These are phyloP conservation scores for Rhizopus delemar DNA, from an alignment of 371 early-diverging fungal genomes.

Conservation along the genomic window DNA sequence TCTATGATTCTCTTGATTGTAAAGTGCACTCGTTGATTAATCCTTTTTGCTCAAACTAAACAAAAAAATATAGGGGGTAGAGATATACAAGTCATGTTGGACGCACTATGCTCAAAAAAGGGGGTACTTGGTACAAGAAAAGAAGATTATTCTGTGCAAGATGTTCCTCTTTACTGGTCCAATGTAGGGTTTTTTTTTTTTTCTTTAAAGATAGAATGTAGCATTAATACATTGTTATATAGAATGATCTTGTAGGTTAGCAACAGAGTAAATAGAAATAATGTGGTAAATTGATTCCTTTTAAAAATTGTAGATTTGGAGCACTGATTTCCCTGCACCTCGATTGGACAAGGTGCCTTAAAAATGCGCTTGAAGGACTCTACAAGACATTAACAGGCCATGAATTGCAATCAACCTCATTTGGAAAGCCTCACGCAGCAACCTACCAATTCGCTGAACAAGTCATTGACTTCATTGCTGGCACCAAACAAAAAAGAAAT, in stretches of 20 bases:
- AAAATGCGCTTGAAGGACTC: constrained; percentile 64
- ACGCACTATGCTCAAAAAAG: constrained; percentile 67
- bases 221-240: background rate
- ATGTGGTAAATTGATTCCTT: background rate
- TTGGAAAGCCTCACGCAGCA: constrained; percentile 79
- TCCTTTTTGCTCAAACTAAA: too few species aligned
- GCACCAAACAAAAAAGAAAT: constrained; percentile 21
- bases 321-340: constrained; percentile 78
- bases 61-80: constrained; percentile 61
- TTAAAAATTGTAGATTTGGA: constrained; percentile 63
- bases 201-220: background rate
- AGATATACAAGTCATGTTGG: constrained; percentile 80
- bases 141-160: constrained; percentile 43
- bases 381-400: constrained; percentile 41
- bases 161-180: constrained; percentile 78
- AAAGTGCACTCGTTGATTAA: constrained; percentile 6
- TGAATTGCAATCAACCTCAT: constrained; percentile 66
- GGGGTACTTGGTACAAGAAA: constrained; percentile 65
- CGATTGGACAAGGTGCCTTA: constrained; percentile 81
- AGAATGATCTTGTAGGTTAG: constrained; percentile 48
- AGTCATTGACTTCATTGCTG: constrained; percentile 40
- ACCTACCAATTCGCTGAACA: constrained; percentile 76
- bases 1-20: constrained; percentile 87
- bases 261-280: background rate
- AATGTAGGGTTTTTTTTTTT: constrained; percentile 47